Evolutionary conservation across 2,329 filamentous ascomycete species (phyloP), one percentile per base, ranked within the genome.

Genomic region (Penicillium carneum): DNA sequence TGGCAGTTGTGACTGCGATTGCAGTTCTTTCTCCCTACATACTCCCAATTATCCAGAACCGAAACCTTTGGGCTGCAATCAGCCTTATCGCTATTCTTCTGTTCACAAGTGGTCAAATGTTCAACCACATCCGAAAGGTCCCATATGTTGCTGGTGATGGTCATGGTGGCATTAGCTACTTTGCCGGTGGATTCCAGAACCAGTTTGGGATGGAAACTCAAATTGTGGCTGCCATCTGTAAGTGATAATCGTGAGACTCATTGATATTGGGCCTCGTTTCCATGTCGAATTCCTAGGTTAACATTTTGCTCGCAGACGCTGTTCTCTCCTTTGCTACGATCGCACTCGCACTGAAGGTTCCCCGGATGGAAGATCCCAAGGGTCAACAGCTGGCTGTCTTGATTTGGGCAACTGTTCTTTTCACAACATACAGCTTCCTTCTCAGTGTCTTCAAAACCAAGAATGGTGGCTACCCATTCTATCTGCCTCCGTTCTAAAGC

Each of bases 51-150:
- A 77, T 97, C 38, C 91, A 93, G 77, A 97, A 90, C 82, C 90
- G 94, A 69, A 98, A 96, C 72, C 81, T 98, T 18, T 99, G 95
- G 95, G 93, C 94, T 26, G 92, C 91, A 23, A 79, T 96, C 72
- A 96, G 91, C 78, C 82, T 99, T 69, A 93, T 98, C 72, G 84
- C 88, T 14, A 93, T 99, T 65, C 86, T 99, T 43, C 84, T 97
- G 60, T 99, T 98, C 81, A 97, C 90, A 48, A 95, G 91, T 71
- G 96, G 95, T 41, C 93, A 98, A 80, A 99, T 99, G 96, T 99
- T 96, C 85, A 99, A 98, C 79, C 93, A 97, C 75, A 99, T 99
- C 74, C 88, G 96, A 70, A 94, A 95, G 77, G 92, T 96, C 2
- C 95, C 95, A 2, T 99, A 99, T 71, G 92, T 98, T 34, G 84